Conservation (phyloP, 371 early-diverging fungal genomes). For the Blakeslea trispora region DNA sequence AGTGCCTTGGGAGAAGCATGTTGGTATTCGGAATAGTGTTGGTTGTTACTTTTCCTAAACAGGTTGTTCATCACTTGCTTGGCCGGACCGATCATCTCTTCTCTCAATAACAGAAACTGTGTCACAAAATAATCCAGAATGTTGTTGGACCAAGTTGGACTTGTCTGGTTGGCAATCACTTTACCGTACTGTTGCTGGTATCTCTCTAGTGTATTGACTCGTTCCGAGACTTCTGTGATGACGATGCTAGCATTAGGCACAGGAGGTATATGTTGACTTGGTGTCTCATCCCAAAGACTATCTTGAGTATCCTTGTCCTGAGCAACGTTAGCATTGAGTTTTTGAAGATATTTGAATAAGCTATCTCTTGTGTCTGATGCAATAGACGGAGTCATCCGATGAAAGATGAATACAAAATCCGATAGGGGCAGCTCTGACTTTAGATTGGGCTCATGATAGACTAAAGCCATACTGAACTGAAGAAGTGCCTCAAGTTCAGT, state of each 20-base stretch:
- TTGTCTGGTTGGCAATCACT: conserved; percentile 5
- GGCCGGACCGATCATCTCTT: conserved; percentile 30
- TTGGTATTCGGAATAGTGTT: neutral
- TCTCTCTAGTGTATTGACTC: neutral
- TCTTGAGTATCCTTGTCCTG: neutral
- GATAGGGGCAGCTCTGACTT: conserved; percentile 6
- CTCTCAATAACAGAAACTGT: conserved; percentile 35
- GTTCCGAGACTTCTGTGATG: conserved; percentile 7
- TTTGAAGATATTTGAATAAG: neutral
- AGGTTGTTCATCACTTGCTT: conserved; percentile 13
- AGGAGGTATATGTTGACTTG: neutral
- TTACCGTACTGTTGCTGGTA: conserved; percentile 8
- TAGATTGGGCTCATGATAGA: neutral
- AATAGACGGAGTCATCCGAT: neutral
- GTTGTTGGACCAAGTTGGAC: conserved; percentile 21
- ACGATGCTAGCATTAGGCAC: conserved; percentile 11
- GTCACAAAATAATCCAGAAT: conserved; percentile 22
- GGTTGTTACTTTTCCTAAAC: neutral
- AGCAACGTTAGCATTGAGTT: neutral
- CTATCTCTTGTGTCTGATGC: neutral
- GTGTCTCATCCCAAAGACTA: neutral
- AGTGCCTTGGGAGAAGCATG: neutral
- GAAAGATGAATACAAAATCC: neutral
- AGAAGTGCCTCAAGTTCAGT: conserved; percentile 8
- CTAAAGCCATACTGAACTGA: neutral